Base-by-base conservation (phyloP, 345 rosid species). In the Populus alba region DNA sequence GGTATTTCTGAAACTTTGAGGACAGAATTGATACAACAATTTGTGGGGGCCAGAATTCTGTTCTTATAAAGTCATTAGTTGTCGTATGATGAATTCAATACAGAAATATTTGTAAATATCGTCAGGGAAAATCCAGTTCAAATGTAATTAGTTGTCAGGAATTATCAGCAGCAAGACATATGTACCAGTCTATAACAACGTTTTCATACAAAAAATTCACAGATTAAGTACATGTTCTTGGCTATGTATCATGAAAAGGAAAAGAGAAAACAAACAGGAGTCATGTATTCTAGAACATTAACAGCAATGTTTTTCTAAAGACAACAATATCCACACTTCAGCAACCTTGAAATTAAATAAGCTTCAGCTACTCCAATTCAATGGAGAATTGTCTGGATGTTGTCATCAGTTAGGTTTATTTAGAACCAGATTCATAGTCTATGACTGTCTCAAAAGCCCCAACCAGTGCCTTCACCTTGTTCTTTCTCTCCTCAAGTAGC, bases 391-490 rank as follows among this genome's bases (percentile, higher is more conserved):
- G 61, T 53, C 11, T 6, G 61, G 7, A 53, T 53, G 23, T 53
- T 20, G 7, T 20, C 61, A 20, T 55, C 25, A 55, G 25, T 22
- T 3, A 55, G 25, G 23, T 55, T 55, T 7, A 65, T 25, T 37
- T 68, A 5, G 70, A 66, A 27, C 87, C 85, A 65, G 95, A 77
- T 87, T 94, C 92, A 71, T 91, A 87, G 78, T 90, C 96, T 27
- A 95, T 95, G 81, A 92, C 98, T 23, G 94, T 91, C 89, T 95
- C 90, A 68, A 95, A 95, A 27, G 98, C 98, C 41, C 98, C 97
- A 25, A 88, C 98, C 75, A 95, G 81, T 55, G 97, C 97, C 69
- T 74, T 87, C 71, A 95, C 98, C 74, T 89, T 95, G 93, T 91
- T 95, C 90, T 85, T 93, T 87, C 90, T 93, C 81, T 82, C 80